phyloP scores from a whole-genome alignment of 1,139 yeast genomes.

The Scheffersomyces cryptocercus region DNA sequence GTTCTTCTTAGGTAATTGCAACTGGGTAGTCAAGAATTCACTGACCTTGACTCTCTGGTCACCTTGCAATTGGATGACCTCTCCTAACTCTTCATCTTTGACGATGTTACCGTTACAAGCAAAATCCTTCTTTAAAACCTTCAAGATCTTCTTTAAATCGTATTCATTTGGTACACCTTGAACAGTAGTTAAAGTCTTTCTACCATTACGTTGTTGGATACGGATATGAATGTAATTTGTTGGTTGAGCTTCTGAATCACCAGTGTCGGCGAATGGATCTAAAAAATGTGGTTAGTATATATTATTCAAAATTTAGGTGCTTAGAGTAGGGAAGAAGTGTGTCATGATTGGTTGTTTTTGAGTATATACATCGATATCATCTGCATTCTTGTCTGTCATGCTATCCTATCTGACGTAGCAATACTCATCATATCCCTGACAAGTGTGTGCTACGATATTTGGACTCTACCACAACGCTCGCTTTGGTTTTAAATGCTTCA shows the following conservation, averaged over 20 bases:
- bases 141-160: slow-evolving; percentile 90
- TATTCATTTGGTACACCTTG: slow-evolving; percentile 96
- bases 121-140: slow-evolving; percentile 94
- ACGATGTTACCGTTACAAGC: slow-evolving; percentile 99
- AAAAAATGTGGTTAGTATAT: slow-evolving; percentile 15
- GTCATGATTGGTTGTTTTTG: too few species aligned
- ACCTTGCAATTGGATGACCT: slow-evolving; percentile 97
- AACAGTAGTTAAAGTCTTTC: slow-evolving; percentile 97
- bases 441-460: too few species aligned
- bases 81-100: slow-evolving; percentile 95
- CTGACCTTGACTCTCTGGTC: slow-evolving; percentile 97
- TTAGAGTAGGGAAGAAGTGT: neutral
- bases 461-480: too few species aligned
- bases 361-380: too few species aligned
- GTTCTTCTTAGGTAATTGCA: slow-evolving; percentile 91
- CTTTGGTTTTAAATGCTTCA: too few species aligned
- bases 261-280: slow-evolving; percentile 99
- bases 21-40: slow-evolving; percentile 86
- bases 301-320: neutral
- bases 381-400: too few species aligned
- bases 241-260: slow-evolving; percentile 97
- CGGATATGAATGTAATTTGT: slow-evolving; percentile 96
- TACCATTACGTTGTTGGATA: slow-evolving; percentile 99
- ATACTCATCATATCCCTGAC: too few species aligned
- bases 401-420: too few species aligned